Percentiles rank a stretch among this genome's conserved stretches.
phyloP scores from a whole-genome alignment of 768 basidiomycete genomes.

The Boletus edulis region DNA sequence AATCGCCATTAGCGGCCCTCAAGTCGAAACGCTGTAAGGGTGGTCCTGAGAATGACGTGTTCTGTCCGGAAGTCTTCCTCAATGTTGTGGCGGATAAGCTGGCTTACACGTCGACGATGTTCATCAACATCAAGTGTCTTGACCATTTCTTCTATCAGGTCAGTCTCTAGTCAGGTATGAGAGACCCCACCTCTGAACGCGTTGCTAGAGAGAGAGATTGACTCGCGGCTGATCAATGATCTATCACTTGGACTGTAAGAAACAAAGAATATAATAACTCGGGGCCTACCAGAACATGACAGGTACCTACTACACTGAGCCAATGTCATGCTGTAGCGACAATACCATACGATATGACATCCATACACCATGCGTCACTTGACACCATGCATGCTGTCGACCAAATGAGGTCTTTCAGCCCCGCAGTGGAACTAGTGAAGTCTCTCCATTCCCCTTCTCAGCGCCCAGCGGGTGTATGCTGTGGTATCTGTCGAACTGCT shows the following conservation, averaged over 20 bases:
- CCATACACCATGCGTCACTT: too few relatives aligned
- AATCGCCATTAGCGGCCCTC: constrained; percentile 56
- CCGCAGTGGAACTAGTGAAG: too few relatives aligned
- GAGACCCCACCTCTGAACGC: neutral
- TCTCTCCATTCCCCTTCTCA: too few relatives aligned
- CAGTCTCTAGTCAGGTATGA: constrained; percentile 16
- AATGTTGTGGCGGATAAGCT: constrained; percentile 96
- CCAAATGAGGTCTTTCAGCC: too few relatives aligned
- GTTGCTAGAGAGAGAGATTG: constrained; percentile 84
- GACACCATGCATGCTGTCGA: too few relatives aligned
- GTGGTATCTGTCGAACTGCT: too few relatives aligned
- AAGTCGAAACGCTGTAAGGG: constrained; percentile 85
- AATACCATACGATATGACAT: too few relatives aligned
- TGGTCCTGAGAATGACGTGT: constrained; percentile 82
- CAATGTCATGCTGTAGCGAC: too few relatives aligned
- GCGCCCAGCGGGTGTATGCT: too few relatives aligned
- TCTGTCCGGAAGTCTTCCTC: constrained; percentile 97
- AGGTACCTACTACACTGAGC: too few relatives aligned
- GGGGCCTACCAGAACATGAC: too few relatives aligned
- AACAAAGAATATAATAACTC: too few relatives aligned
- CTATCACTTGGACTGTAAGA: constrained; percentile 89
- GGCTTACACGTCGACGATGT: constrained; percentile 94
- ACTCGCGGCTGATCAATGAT: constrained; percentile 87
- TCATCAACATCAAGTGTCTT: constrained; percentile 96
- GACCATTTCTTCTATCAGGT: constrained; percentile 99